Base-by-base conservation (phyloP, 108 stramenopile species). In the Epithemia pelagica region DNA sequence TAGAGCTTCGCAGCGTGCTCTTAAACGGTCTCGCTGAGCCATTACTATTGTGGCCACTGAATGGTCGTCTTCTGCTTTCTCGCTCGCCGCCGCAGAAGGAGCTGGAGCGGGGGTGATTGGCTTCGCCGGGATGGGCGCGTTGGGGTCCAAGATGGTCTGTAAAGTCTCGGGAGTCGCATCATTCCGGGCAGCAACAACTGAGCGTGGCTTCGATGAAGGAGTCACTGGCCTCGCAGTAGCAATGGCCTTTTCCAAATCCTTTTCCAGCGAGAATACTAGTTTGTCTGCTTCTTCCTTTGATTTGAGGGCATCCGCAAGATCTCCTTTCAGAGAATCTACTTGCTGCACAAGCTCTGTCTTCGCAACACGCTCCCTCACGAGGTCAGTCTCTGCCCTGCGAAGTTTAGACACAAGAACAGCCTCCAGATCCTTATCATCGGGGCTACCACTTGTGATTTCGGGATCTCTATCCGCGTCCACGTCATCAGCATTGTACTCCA, bases 31-130 rank as follows among this genome's bases (percentile, higher is more conserved):
- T 10, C 90, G 78, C 66, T 92, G 90, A 2, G 90, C 87, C 90
- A 95, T 95, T 32, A 95, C 82, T 55, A 95, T 95, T 30, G 87
- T 93, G 20, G 89, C 92, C 25, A 93, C 92, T 18, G 92, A 93
- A 65, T 90, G 92, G 68, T 93, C 89, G 65, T 93, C 92, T 25
- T 77, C 69, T 0, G 76, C 78, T 68, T 87, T 81, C 51, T 94
- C 92, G 20, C 74, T 64, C 54, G 63, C 65, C 29, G 51, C 28
- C 33, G 55, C 31, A 25, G 62, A 67, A 21, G 24, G n/a, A 52
- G 82, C 10, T 27, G 66, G 71, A 7, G 77, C 58, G 10, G 75
- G 54, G 15, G 76, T 67, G 10, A 10, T 26, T 15, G 76, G 59
- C 25, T 72, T 61, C 2, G 82, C 62, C 10, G 78, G 61, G 1